Conservation (phyloP, 2,329 filamentous ascomycete species). For the Knoxdaviesia proteae region DNA sequence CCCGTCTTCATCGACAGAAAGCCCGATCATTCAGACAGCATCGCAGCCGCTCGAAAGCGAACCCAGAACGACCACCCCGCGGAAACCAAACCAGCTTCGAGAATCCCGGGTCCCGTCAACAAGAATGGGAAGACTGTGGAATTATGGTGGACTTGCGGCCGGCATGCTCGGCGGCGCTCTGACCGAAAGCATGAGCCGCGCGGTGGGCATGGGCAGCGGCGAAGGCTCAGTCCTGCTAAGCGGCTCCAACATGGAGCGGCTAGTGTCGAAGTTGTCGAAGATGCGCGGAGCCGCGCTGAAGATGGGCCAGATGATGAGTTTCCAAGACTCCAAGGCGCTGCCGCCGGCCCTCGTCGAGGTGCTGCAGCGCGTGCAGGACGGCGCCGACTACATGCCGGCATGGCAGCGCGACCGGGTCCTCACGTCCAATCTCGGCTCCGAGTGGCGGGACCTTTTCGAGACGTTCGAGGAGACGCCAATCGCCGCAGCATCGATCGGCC, state of each 20-base stretch:
- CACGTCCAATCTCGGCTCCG: constrained; percentile 50
- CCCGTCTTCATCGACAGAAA: too few relatives aligned
- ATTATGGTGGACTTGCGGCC: constrained; percentile 80
- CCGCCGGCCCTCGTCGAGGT: constrained; percentile 74
- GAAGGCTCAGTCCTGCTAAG: constrained; percentile 63
- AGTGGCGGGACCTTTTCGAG: constrained; percentile 69
- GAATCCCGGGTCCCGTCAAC: constrained; percentile 85
- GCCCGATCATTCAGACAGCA: too few relatives aligned
- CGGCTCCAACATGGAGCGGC: constrained; percentile 72
- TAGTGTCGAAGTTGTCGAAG: constrained; percentile 78
- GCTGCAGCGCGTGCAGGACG: constrained; percentile 82
- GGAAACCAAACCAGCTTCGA: constrained; percentile 43
- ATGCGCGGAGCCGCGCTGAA: constrained; percentile 98
- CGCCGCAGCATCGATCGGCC: constrained; percentile 88
- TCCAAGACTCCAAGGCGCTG: constrained; percentile 92
- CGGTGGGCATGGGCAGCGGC: constrained; percentile 42
- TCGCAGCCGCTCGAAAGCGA: too few relatives aligned
- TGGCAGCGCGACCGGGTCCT: constrained; percentile 82
- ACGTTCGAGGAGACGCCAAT: constrained; percentile 83
- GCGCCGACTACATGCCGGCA: constrained; percentile 93
- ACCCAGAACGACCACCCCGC: constrained; percentile 6
- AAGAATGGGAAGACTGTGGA: constrained; percentile 73
- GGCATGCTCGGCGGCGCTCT: constrained; percentile 91
- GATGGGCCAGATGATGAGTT: constrained; percentile 92
- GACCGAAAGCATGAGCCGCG: constrained; percentile 63